Evolutionary conservation across 495 filamentous ascomycete genomes (phyloP).

Genomic region (Cladorrhinum samala): DNA sequence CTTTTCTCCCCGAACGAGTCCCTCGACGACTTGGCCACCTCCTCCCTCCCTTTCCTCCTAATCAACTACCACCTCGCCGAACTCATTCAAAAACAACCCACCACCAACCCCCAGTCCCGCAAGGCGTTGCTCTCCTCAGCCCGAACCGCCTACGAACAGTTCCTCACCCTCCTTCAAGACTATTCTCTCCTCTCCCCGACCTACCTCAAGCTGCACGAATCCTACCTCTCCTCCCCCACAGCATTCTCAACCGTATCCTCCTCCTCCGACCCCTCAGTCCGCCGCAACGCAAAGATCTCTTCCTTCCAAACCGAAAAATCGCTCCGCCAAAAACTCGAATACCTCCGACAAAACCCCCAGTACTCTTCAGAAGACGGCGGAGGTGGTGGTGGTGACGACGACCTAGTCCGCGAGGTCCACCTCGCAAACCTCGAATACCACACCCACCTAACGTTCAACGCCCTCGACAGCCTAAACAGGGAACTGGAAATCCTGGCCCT

Average conservation of each 20-base stretch:
- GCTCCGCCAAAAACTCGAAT: constrained; percentile 72
- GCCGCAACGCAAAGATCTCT: constrained; percentile 77
- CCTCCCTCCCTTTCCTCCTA: constrained; percentile 65
- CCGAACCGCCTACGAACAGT: constrained; percentile 65
- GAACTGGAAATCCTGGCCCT: constrained; percentile 76
- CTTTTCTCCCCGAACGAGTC: constrained; percentile 89
- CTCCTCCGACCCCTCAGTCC: constrained; percentile 58
- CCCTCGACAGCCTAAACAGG: constrained; percentile 73
- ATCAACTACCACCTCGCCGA: constrained; percentile 29
- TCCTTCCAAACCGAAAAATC: constrained; percentile 83
- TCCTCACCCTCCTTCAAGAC: constrained; percentile 64
- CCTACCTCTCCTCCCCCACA: constrained; percentile 59
- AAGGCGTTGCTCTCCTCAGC: constrained; percentile 56
- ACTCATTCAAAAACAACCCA: constrained; percentile 40
- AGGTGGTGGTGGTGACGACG: constrained; percentile 69
- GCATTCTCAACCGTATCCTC: constrained; percentile 63
- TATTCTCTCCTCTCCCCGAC: constrained; percentile 64
- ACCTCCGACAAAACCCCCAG: constrained; percentile 36
- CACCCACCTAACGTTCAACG: constrained; percentile 75
- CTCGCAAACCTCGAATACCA: constrained; percentile 65
- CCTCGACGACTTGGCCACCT: constrained; percentile 79
- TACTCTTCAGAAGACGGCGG: constrained; percentile 43
- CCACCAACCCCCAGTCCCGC: constrained; percentile 52
- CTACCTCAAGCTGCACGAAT: constrained; percentile 66
- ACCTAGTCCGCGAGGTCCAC: constrained; percentile 68